Evolutionary conservation across 139 green algal genomes (phyloP).

Genomic region (Astrephomene gubernaculifera): DNA sequence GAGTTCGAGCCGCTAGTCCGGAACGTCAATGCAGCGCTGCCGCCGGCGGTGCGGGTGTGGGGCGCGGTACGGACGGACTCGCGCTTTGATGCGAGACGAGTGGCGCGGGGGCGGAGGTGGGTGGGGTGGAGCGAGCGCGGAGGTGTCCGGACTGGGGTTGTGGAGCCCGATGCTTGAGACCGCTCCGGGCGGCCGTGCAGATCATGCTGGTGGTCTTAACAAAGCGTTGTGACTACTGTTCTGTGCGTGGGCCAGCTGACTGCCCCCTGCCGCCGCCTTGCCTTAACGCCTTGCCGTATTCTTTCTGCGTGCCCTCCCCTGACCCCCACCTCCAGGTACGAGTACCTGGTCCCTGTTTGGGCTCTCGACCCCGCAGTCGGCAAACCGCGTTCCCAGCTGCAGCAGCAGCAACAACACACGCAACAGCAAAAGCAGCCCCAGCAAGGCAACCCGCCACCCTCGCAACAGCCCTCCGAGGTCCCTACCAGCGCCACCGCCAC

Average conservation of each 20-base stretch:
- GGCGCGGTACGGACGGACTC: constrained; percentile 77
- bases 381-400: background rate
- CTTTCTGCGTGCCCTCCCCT: too few relatives aligned
- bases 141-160: background rate
- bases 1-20: background rate
- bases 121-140: background rate
- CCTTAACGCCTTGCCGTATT: too few relatives aligned
- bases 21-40: constrained; percentile 24
- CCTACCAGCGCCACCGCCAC: too few relatives aligned
- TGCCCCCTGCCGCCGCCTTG: too few relatives aligned
- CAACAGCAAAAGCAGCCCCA: background rate
- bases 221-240: too few relatives aligned
- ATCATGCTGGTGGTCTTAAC: background rate
- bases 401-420: constrained; percentile 4
- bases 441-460: background rate
- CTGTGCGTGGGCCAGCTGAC: too few relatives aligned
- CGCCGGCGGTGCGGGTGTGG: constrained; percentile 73
- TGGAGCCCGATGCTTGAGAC: too few relatives aligned
- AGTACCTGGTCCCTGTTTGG: constrained; percentile 93
- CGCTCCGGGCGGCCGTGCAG: too few relatives aligned
- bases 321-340: constrained; percentile 88
- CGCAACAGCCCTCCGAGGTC: too few relatives aligned
- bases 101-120: constrained; percentile 76
- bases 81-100: constrained; percentile 85
- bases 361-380: constrained; percentile 43